Evolutionary conservation across 2,329 filamentous ascomycete genomes (phyloP).

Genomic region (Alternaria triticimaculans): DNA sequence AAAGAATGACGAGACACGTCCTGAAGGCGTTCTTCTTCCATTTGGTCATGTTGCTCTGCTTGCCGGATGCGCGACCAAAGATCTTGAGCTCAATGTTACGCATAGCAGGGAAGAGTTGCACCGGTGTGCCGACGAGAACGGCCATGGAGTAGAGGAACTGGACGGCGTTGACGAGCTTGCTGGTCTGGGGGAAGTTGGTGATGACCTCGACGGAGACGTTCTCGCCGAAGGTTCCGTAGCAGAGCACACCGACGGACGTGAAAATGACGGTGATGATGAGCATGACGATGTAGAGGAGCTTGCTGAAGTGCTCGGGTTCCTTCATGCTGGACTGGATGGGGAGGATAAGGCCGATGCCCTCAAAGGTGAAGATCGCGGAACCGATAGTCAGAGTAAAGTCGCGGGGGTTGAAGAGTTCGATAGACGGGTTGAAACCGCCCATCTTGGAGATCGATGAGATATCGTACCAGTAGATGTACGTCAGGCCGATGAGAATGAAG

Average conservation of each 20-base stretch:
- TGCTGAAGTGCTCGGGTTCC: slow-evolving; percentile 70
- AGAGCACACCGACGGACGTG: slow-evolving; percentile 73
- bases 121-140: slow-evolving; percentile 74
- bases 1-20: slow-evolving; percentile 62
- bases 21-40: slow-evolving; percentile 79
- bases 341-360: slow-evolving; percentile 77
- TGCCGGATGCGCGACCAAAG: slow-evolving; percentile 72
- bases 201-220: slow-evolving; percentile 76
- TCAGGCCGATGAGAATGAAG: slow-evolving; percentile 73
- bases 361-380: slow-evolving; percentile 78
- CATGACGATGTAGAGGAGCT: slow-evolving; percentile 73
- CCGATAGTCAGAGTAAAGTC: slow-evolving; percentile 75
- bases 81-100: slow-evolving; percentile 73
- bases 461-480: slow-evolving; percentile 78
- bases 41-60: slow-evolving; percentile 68
- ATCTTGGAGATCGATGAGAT: slow-evolving; percentile 60
- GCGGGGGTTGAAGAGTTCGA: slow-evolving; percentile 73
- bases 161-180: slow-evolving; percentile 75
- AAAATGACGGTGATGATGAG: slow-evolving; percentile 75
- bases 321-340: slow-evolving; percentile 80
- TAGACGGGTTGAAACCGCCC: slow-evolving; percentile 64
- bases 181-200: slow-evolving; percentile 75
- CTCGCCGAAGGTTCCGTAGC: slow-evolving; percentile 75
- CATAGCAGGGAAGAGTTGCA: slow-evolving; percentile 76
- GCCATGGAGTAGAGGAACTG: slow-evolving; percentile 77